A percentile compares a stretch with the other conserved stretches of the same genome.
Evolutionary conservation across 257 asterid genomes (phyloP).

Genomic region (Coffea eugenioides): DNA sequence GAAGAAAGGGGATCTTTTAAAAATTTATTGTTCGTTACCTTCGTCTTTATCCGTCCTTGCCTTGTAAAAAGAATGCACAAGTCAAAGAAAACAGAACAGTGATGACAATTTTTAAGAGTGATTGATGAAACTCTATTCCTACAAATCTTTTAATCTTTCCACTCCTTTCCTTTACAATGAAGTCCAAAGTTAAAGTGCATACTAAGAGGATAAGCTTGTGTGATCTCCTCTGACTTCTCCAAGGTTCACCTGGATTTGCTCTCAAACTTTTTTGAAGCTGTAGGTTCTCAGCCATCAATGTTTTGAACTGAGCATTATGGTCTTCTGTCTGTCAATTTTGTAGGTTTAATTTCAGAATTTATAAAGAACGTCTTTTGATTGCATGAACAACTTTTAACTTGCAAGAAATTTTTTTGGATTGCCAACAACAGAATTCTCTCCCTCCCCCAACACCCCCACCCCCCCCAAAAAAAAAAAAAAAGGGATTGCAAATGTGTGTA

Average conservation of each 20-base stretch:
- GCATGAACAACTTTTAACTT: no score
- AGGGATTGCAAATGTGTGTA: background rate
- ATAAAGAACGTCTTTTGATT: no score
- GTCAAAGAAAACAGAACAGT: background rate
- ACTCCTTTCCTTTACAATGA: no score
- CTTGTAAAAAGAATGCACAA: background rate
- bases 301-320: background rate
- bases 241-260: background rate
- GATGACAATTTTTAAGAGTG: background rate
- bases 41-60: background rate
- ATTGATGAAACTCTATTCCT: background rate
- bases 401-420: no score
- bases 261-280: background rate
- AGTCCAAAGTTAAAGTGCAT: background rate
- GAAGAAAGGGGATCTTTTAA: background rate
- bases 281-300: background rate
- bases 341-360: no score
- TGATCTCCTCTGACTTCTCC: background rate
- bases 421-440: no score
- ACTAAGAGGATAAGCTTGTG: background rate
- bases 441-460: background rate
- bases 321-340: background rate
- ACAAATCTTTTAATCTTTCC: background rate
- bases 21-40: background rate
- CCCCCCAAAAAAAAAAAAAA: no score